Conservation (phyloP, 2,329 filamentous ascomycete genomes). For the Nemania abortiva region DNA sequence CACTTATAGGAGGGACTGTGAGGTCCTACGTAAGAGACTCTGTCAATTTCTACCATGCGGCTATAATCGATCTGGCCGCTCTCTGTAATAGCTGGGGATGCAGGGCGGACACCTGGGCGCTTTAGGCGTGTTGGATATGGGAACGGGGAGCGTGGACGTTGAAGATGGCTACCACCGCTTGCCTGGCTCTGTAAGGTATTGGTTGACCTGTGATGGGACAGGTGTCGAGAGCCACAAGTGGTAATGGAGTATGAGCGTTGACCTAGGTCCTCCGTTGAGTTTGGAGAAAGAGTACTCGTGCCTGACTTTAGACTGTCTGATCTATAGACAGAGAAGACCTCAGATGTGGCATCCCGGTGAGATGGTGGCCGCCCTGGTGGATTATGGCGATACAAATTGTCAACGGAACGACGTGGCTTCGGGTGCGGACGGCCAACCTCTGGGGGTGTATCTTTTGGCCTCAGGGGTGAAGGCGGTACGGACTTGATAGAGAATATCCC, state of each 20-base stretch:
- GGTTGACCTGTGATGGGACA: conserved; percentile 63
- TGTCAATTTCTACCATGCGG: conserved; percentile 64
- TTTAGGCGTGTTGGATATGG: conserved; percentile 69
- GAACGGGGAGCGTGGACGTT: conserved; percentile 69
- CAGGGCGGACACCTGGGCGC: conserved; percentile 63
- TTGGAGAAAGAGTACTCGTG: conserved; percentile 58
- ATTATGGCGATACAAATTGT: conserved; percentile 54
- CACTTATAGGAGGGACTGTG: not conserved
- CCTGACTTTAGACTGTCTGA: conserved; percentile 62
- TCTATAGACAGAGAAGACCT: conserved; percentile 68
- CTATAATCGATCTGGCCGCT: conserved; percentile 62
- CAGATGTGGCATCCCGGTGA: conserved; percentile 65
- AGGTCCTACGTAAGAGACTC: conserved; percentile 58
- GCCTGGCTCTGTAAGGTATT: conserved; percentile 62
- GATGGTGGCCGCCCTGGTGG: conserved; percentile 61
- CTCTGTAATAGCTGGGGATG: conserved; percentile 63
- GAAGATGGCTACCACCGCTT: conserved; percentile 55
- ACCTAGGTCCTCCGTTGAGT: conserved; percentile 56
- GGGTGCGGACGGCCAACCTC: conserved; percentile 49
- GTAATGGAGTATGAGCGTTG: conserved; percentile 68
- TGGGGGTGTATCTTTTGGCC: conserved; percentile 47
- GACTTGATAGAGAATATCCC: conserved; percentile 69
- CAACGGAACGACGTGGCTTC: conserved; percentile 49
- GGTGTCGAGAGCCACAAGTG: conserved; percentile 60
- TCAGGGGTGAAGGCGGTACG: conserved; percentile 50